Evolutionary conservation across 2,329 filamentous ascomycete species (phyloP), one percentile per base, ranked within the genome.

Genomic region (Colletotrichum scovillei): DNA sequence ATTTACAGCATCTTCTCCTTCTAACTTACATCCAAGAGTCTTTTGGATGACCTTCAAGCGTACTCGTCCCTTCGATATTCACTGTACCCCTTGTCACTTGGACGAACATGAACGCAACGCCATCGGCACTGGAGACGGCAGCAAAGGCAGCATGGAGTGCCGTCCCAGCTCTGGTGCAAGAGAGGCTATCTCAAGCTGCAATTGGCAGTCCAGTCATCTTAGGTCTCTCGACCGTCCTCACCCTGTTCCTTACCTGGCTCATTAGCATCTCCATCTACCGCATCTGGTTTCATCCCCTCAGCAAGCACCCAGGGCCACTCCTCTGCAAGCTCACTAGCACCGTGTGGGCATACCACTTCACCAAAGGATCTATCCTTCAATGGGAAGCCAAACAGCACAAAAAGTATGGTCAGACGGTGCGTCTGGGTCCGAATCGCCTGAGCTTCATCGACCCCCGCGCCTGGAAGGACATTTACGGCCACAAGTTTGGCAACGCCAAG

Each of bases 201-300:
- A 14, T 14, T 22, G n/a, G 24, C 22, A 53, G 49, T 14, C 55
- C 55, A 4, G 55, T 30, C 11, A 11, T 26, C 24, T 57, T 57
- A 26, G 55, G 55, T 26, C 22, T 57, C 14, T 57, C 55, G 7
- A 16, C 26, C 4, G 8, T 57, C 11, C 24, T 57, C 26, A n/a
- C 22, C 26, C 4, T 57, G 4, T 19, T 57, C 55, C 14, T 30
- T 30, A 16, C 55, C 24, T 57, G 26, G 22, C 55, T 57, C 12
- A 19, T 57, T 12, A 57, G 55, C 14, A 30, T 30, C 55, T 26
- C 55, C 16, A 72, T 79, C 53, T 80, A 80, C 75, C 79, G 79
- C 72, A 67, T 80, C 38, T 81, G 77, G 76, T 78, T 81, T 71
- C 80, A 82, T 71, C 79, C 79, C 12, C 75, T 81, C 42, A 71